Percentiles rank a stretch among this genome's conserved stretches.
Evolutionary conservation across 129 eudicot genomes (phyloP).

Genomic region (Chrysanthemum lavandulifolium): DNA sequence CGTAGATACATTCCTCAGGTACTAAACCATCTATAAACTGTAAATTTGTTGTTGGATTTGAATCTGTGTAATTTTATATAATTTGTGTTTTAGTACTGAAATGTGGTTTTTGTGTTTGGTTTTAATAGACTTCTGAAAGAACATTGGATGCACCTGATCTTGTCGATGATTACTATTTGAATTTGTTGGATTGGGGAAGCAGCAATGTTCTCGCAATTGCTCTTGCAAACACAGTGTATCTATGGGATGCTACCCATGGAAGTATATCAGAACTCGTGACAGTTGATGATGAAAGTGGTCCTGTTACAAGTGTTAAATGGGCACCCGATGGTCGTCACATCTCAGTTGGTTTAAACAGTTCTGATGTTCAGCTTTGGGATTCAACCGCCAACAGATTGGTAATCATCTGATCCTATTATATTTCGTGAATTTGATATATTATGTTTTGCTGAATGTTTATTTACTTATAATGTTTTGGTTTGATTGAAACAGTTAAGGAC

Average conservation of each 20-base stretch:
- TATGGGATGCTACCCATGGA: constrained; percentile 86
- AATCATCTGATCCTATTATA: background rate
- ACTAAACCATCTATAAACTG: background rate
- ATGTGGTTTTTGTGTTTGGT: constrained; percentile 5
- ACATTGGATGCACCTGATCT: constrained; percentile 92
- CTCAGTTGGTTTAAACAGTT: constrained; percentile 70
- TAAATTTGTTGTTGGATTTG: background rate
- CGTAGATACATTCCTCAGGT: constrained; percentile 94
- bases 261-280: constrained; percentile 74
- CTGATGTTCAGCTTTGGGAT: constrained; percentile 95
- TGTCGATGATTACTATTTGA: constrained; percentile 78
- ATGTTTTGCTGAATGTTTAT: background rate
- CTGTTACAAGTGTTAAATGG: constrained; percentile 89
- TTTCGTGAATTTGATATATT: background rate
- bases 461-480: background rate
- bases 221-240: constrained; percentile 65
- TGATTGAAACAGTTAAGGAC: constrained; percentile 61
- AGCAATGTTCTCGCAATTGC: constrained; percentile 89
- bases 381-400: constrained; percentile 70
- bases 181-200: constrained; percentile 85
- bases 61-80: background rate
- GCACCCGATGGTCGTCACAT: constrained; percentile 84
- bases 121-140: constrained; percentile 72
- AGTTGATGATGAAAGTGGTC: constrained; percentile 72
- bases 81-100: background rate